phyloP scores from a whole-genome alignment of 805 yeast species.

The Kodamaea lidongshanica region DNA sequence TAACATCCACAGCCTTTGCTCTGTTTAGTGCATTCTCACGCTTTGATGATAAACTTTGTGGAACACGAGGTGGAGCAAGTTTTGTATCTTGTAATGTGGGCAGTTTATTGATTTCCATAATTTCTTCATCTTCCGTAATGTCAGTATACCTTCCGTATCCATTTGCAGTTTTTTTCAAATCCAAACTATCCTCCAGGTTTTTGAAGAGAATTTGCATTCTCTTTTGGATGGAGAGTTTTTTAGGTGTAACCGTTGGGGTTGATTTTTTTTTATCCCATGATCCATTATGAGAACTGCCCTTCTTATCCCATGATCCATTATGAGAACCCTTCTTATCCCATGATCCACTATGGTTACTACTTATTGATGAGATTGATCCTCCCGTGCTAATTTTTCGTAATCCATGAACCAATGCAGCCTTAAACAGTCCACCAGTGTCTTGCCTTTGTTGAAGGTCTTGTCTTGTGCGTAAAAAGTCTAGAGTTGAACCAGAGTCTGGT shows the following conservation, averaged over 20 bases:
- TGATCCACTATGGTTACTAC: conserved; percentile 7
- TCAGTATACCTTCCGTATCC: conserved; percentile 80
- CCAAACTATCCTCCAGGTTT: conserved; percentile 31
- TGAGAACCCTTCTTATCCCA: too few species aligned
- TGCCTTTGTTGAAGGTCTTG: conserved; percentile 22
- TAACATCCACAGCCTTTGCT: too few species aligned
- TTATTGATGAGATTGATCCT: conserved; percentile 10
- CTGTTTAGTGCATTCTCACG: neutral
- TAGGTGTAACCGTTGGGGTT: conserved; percentile 9
- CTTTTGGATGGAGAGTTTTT: conserved; percentile 42
- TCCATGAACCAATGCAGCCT: conserved; percentile 25
- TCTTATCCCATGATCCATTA: too few species aligned
- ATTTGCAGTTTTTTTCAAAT: conserved; percentile 55
- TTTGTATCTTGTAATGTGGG: conserved; percentile 7
- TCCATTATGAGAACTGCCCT: too few species aligned
- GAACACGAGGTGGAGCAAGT: conserved; percentile 33
- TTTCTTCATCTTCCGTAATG: conserved; percentile 22
- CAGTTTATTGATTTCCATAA: conserved; percentile 24
- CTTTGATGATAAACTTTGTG: conserved; percentile 23
- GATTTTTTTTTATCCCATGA: too few species aligned
- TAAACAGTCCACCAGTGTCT: conserved; percentile 38
- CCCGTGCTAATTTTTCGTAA: conserved; percentile 38
- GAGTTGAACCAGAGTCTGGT: conserved; percentile 16
- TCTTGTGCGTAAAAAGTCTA: conserved; percentile 31
- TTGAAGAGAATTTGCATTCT: conserved; percentile 48